Percentiles rank a stretch among this genome's conserved stretches.
Evolutionary conservation across 2,329 filamentous ascomycete species (phyloP).

Genomic region (Microthyrium microscopicum): DNA sequence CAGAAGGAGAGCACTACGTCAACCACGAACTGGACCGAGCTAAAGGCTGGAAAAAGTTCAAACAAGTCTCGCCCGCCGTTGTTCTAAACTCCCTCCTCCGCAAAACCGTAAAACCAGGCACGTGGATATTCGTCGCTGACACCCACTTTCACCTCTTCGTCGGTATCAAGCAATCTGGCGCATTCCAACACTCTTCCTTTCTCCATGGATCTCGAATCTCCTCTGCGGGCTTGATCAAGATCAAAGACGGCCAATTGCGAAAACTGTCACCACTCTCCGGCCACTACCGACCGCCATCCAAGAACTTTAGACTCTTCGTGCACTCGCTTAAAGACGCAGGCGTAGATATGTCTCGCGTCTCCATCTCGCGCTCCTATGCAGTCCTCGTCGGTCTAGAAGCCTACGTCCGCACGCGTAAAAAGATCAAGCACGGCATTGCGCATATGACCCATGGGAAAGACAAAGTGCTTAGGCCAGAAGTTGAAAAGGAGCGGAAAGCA

Average conservation of each 20-base stretch:
- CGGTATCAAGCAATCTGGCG: conserved; percentile 74
- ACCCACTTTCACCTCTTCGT: conserved; percentile 74
- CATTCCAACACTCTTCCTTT: conserved; percentile 85
- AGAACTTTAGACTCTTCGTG: conserved; percentile 72
- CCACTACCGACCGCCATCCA: conserved; percentile 70
- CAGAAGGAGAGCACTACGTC: conserved; percentile 47
- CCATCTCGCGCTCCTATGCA: conserved; percentile 66
- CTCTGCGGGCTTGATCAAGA: conserved; percentile 69
- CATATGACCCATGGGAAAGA: conserved; percentile 38
- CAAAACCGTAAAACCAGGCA: conserved; percentile 67
- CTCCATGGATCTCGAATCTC: conserved; percentile 67
- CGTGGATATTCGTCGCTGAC: conserved; percentile 88
- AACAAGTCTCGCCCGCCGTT: conserved; percentile 52
- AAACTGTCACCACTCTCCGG: conserved; percentile 53
- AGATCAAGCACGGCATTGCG: conserved; percentile 39
- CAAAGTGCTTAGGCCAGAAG: conserved; percentile 45
- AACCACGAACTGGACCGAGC: conserved; percentile 45
- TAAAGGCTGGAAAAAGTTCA: conserved; percentile 43
- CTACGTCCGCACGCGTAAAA: conserved; percentile 52
- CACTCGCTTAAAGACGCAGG: conserved; percentile 53
- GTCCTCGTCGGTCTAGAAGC: conserved; percentile 69
- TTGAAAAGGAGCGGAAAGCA: conserved; percentile 29
- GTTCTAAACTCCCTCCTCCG: conserved; percentile 65
- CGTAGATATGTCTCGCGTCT: conserved; percentile 64
- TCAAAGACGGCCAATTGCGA: conserved; percentile 63